A percentile compares a stretch with the other conserved stretches of the same genome.
Conservation (phyloP, 2,329 filamentous ascomycete genomes). For the Cadophora malorum region DNA sequence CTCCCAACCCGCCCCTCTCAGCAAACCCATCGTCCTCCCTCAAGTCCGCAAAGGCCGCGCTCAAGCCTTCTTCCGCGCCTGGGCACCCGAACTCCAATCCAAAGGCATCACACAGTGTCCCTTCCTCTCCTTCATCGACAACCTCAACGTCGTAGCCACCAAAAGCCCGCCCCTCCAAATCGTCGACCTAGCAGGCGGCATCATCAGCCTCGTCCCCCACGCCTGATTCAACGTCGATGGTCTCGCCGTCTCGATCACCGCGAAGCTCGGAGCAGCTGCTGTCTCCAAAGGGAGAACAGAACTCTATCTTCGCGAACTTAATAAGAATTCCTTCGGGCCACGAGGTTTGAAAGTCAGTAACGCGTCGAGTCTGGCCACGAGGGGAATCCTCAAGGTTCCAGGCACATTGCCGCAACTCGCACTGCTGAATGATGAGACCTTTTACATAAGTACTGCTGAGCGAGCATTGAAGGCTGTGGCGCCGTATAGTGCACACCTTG, state of each 20-base stretch:
- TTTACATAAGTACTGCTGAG: conserved; percentile 1
- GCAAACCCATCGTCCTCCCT: conserved; percentile 29
- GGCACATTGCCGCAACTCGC: too few relatives aligned
- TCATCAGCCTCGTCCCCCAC: conserved; percentile 43
- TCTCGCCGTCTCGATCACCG: conserved; percentile 35
- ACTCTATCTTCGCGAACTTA: conserved; percentile 43
- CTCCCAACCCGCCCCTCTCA: conserved; percentile 11
- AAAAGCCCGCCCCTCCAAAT: conserved; percentile 44
- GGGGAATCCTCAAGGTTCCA: conserved; percentile 35
- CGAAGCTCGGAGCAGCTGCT: conserved; percentile 36
- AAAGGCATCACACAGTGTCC: conserved; percentile 37
- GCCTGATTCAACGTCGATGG: conserved; percentile 37
- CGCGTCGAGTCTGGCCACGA: conserved; percentile 38
- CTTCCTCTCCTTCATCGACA: conserved; percentile 48
- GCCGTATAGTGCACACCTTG: conserved; percentile 31
- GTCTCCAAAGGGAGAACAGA: conserved; percentile 42
- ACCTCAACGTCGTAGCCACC: conserved; percentile 47
- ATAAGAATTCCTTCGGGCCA: conserved; percentile 45
- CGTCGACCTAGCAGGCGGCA: conserved; percentile 38
- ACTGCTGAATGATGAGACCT: background rate
- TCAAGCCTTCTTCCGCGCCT: conserved; percentile 42
- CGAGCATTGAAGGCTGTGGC: conserved; percentile 12
- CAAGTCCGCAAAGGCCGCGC: conserved; percentile 20
- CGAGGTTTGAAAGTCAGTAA: conserved; percentile 44
- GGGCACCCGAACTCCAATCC: conserved; percentile 32